phyloP scores from a whole-genome alignment of 192 early-diverging fungal species.

The Spizellomyces punctatus region DNA sequence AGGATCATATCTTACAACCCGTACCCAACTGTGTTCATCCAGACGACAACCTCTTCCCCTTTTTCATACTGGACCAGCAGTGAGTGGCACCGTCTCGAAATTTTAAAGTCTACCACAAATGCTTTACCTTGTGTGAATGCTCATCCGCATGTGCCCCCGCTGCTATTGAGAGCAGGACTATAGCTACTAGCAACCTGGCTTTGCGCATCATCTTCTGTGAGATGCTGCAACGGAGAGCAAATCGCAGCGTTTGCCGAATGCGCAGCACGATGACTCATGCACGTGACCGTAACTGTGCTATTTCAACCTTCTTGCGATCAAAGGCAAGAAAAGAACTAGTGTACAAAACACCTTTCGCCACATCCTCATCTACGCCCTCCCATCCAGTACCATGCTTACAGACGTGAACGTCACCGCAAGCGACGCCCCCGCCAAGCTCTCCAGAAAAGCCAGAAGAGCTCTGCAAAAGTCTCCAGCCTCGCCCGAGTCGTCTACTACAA shows the following conservation, averaged over 20 bases:
- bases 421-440: neutral
- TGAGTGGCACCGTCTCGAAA: neutral
- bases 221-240: no score
- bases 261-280: no score
- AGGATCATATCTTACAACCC: conserved; percentile 30
- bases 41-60: conserved; percentile 69
- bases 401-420: neutral
- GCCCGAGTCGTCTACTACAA: neutral
- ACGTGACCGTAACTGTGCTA: no score
- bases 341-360: no score
- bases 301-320: no score
- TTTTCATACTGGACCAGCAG: conserved; percentile 51
- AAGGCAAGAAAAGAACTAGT: no score
- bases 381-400: neutral
- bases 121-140: conserved; percentile 47
- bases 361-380: neutral
- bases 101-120: neutral
- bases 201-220: no score
- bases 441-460: neutral
- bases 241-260: no score
- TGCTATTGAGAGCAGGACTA: no score
- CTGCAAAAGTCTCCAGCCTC: neutral
- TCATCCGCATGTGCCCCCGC: conserved; percentile 40
- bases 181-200: no score
- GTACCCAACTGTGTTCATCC: conserved; percentile 67